Evolutionary conservation across 1,139 yeast species (phyloP).

Genomic region (Blastobotrys serpentis): DNA sequence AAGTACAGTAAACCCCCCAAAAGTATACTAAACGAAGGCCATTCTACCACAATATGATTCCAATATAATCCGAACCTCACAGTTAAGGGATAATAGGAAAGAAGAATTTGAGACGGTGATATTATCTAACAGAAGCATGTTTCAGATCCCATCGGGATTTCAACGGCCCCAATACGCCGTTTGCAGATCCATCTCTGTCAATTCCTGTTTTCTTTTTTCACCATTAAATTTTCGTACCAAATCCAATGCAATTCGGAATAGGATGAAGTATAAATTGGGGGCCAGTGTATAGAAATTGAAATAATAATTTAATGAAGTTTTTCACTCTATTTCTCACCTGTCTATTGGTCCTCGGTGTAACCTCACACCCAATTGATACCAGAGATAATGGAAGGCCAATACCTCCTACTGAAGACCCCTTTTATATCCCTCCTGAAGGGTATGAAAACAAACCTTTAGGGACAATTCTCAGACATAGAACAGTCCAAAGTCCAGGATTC

Average conservation of each 20-base stretch:
- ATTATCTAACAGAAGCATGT: too few relatives aligned
- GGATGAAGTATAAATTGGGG: too few relatives aligned
- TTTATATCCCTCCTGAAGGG: constrained; percentile 28
- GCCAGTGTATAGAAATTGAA: too few relatives aligned
- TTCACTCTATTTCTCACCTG: neutral
- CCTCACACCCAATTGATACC: neutral
- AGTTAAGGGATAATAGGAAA: too few relatives aligned
- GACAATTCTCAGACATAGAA: constrained; percentile 21
- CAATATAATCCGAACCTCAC: too few relatives aligned
- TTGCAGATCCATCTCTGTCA: neutral
- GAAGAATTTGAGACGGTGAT: too few relatives aligned
- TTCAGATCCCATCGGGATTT: neutral
- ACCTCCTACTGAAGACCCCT: constrained; percentile 26
- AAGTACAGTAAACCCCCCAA: too few relatives aligned
- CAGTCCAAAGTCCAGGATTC: constrained; percentile 17
- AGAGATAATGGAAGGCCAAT: constrained; percentile 20
- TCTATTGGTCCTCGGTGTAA: neutral
- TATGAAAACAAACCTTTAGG: constrained; percentile 22
- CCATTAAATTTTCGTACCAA: too few relatives aligned
- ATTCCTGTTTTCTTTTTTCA: neutral
- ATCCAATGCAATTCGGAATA: too few relatives aligned
- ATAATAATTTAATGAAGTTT: neutral
- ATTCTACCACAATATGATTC: too few relatives aligned
- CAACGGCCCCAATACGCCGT: neutral
- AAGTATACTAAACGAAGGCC: too few relatives aligned